Percentiles rank a stretch among this genome's conserved stretches.
These are phyloP conservation scores for Termitomyces titanicus DNA, from an alignment of 768 basidiomycete species.

Conservation along the genomic window DNA sequence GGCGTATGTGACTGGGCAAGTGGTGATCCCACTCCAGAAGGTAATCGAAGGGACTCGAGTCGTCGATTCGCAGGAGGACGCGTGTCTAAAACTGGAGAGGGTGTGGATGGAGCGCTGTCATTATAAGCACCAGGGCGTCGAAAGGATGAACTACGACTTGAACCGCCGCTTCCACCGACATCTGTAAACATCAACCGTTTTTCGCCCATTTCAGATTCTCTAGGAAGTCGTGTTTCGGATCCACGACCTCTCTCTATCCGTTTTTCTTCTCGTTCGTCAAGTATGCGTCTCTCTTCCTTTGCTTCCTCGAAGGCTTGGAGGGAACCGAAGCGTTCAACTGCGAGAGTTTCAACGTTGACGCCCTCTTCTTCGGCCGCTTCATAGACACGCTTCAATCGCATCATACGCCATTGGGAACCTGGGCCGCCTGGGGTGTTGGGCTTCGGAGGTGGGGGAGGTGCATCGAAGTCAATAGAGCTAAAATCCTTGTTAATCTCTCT, in stretches of 20 bases:
- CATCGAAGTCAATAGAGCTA: conserved; percentile 39
- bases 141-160: conserved; percentile 86
- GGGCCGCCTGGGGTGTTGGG: conserved; percentile 77
- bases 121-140: conserved; percentile 69
- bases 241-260: conserved; percentile 35
- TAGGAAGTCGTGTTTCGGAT: conserved; percentile 24
- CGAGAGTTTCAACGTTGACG: conserved; percentile 69
- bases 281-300: conserved; percentile 75
- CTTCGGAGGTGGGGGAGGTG: conserved; percentile 40
- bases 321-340: conserved; percentile 83
- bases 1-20: conserved; percentile 70
- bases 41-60: conserved; percentile 58
- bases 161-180: conserved; percentile 53
- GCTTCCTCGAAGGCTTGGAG: conserved; percentile 87
- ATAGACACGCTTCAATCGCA: conserved; percentile 86
- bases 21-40: conserved; percentile 58
- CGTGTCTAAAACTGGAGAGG: conserved; percentile 44
- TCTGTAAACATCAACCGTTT: conserved; percentile 71
- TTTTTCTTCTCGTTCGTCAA: conserved; percentile 77
- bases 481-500: conserved; percentile 63
- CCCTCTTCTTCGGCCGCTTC: conserved; percentile 89
- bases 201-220: conserved; percentile 41
- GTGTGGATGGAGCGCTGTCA: conserved; percentile 56
- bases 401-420: conserved; percentile 97
- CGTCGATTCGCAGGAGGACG: conserved; percentile 44